phyloP scores from a whole-genome alignment of 1,284 basidiomycete species.

The Boletus putidus region DNA sequence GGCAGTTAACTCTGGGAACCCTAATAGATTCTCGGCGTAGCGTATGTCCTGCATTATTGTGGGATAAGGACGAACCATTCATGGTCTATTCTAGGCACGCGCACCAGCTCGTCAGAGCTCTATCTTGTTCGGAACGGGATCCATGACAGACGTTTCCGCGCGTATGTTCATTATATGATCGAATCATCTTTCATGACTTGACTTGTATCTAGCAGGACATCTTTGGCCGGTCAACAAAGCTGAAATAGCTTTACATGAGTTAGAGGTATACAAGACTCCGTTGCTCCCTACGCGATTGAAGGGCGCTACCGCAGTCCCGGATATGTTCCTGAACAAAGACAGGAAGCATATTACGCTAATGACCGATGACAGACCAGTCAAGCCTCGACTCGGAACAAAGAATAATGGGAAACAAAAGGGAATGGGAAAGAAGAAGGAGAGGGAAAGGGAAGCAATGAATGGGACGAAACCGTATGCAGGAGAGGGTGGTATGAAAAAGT shows the following conservation, averaged over 20 bases:
- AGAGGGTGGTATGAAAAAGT: constrained; percentile 70
- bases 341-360: constrained; percentile 57
- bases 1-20: constrained; percentile 57
- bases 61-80: constrained; percentile 3
- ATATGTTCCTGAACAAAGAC: constrained; percentile 64
- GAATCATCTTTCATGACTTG: constrained; percentile 1
- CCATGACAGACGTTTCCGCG: constrained; percentile 38
- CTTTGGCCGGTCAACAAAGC: constrained; percentile 49
- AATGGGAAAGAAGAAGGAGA: constrained; percentile 36
- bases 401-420: constrained; percentile 35
- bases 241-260: constrained; percentile 63
- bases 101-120: constrained; percentile 52
- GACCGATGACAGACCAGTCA: constrained; percentile 49
- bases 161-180: constrained; percentile 24
- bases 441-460: constrained; percentile 41
- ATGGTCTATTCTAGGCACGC: constrained; percentile 39
- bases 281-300: constrained; percentile 67
- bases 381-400: constrained; percentile 39
- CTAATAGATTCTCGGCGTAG: constrained; percentile 57
- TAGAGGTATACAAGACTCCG: constrained; percentile 76
- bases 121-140: constrained; percentile 47
- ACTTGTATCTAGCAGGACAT: constrained; percentile 33
- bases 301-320: constrained; percentile 50
- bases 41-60: constrained; percentile 41
- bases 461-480: constrained; percentile 71